Base-by-base conservation (phyloP, 306 rosid genomes). In the Dalbergia oliveri region DNA sequence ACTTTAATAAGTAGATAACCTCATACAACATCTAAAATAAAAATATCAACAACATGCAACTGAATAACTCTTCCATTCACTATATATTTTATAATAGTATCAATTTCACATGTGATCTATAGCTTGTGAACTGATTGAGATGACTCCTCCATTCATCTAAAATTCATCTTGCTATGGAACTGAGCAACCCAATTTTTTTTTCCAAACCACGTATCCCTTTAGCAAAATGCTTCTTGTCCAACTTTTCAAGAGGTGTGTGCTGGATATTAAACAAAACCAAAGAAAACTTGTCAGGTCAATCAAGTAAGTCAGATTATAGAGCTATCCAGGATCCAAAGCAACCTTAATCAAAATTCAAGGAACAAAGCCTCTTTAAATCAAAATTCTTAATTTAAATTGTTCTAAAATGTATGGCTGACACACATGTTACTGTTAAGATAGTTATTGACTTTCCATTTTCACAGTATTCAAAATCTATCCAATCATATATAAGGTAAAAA, bases 181-280 rank as follows among this genome's bases (percentile, higher is more conserved):
- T 61, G 86, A 69, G 85, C 84, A 69, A 73, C 81, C 84, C 94
- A 86, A 58, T 88, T 90, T 68, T 85, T n/a, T 88, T 58, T 0
- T 78, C 85, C 72, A 78, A 74, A 49, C 82, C 84, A n/a, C 79
- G 91, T 8, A 90, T 76, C 51, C 89, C 93, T n/a, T 90, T 95
- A 6, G 90, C 94, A 83, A 93, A 91, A 82, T 95, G 97, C 79
- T 95, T 95, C 86, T 72, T 93, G 67, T 95, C 96, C 91, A 95
- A 82, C 88, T 85, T 90, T 70, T 93, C 97, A 76, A 93, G 92
- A 64, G 97, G 96, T 14, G 93, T 91, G 63, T 91, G 83, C 98
- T 95, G 94, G 77, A 77, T 23, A 62, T 84, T 21, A 79, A 72
- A 74, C 16, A n/a, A 79, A 80, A 75, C 35, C 58, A 75, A 72